Evolutionary conservation across 2,329 filamentous ascomycete genomes (phyloP), one percentile per base, ranked within the genome.

Genomic region (Fusarium sp.): DNA sequence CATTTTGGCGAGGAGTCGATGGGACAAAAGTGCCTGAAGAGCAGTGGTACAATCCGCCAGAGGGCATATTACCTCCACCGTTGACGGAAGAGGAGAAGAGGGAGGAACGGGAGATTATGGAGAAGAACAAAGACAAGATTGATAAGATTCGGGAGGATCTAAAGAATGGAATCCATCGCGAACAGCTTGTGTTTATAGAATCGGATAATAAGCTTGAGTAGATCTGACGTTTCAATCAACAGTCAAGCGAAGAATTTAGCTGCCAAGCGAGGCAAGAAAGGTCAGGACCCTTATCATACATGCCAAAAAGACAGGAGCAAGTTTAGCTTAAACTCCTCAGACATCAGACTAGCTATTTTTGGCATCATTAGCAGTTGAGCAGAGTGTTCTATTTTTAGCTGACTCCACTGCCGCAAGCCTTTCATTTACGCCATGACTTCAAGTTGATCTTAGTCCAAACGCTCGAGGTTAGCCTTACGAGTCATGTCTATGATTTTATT

Each of bases 121-220:
- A 50, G 7, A 58, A 33, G 26, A 31, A 44, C 4, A 66, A 26
- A 30, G 26, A 42, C 0, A 44, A 20, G 8, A 12, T 45, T 5
- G 6, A 39, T 1, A 44, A 14, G 8, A 14, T 38, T 5, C 0
- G 20, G 1, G 7, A 44, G 16, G 14, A 65, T 0, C 6, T 24
- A 0, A 26, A 50, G 26, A 33, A 50, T 6, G 26, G 26, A 3
- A 24, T 20, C 11, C 18, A 44, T 7, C 26, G 28, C 4, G n/a
- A 50, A 6, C 42, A 31, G 0, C 26, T 50, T 39, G 36, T 44
- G 1, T 66, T 50, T 14, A 26, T 65, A 31, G 22, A 65, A 16
- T 63, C 58, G 6, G 41, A 65, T 8, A 24, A 65, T 4, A 31
- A 55, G 41, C 59, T 65, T 14, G 16, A n/a, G 16, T 65, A 47